Base-by-base conservation (phyloP, 2,329 filamentous ascomycete genomes). In the Fusarium sp. region DNA sequence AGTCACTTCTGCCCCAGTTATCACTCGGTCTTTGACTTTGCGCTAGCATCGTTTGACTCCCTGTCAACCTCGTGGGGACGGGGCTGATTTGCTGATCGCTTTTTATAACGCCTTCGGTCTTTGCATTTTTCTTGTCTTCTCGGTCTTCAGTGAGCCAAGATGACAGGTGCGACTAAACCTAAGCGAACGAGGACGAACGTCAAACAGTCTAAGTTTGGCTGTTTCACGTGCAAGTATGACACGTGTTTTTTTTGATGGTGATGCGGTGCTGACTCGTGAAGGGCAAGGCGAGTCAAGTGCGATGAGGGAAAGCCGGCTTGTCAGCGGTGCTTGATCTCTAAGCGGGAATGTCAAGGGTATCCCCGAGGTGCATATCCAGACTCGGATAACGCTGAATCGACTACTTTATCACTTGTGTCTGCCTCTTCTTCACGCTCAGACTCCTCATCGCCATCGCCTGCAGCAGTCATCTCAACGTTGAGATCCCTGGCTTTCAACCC, bases 221-320 rank as follows among this genome's bases (percentile, higher is more conserved):
- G 73, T 23, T 70, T 74, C 23, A 75, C 73, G 8, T 75, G 73
- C 73, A 75, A 75, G 73, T 75, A 76, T n/a, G 60, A 31, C 16
- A 35, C 15, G 10, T 7, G 29, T 15, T 21, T n/a, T 15, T 15
- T 9, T 3, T 12, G 15, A 2, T 35, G 19, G 18, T 33, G 4
- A 9, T 31, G 21, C 12, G 5, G 7, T 27, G 14, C 19, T 38
- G 29, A 48, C 31, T 21, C n/a, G 29, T 31, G 7, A 1, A 75
- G 73, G 49, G 57, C 71, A 16, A 44, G 73, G 10, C 73, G 73
- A 39, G 49, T 76, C 11, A 76, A 76, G 25, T 76, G 73, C 10
- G 73, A 76, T 57, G 73, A 76, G 4, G 35, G 48, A 0, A 76
- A 76, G 8, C 73, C 73, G 8, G 33, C 42, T 7, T 76, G 73